Evolutionary conservation across 2,329 filamentous ascomycete genomes (phyloP).

Genomic region (Neofusicoccum sp.): DNA sequence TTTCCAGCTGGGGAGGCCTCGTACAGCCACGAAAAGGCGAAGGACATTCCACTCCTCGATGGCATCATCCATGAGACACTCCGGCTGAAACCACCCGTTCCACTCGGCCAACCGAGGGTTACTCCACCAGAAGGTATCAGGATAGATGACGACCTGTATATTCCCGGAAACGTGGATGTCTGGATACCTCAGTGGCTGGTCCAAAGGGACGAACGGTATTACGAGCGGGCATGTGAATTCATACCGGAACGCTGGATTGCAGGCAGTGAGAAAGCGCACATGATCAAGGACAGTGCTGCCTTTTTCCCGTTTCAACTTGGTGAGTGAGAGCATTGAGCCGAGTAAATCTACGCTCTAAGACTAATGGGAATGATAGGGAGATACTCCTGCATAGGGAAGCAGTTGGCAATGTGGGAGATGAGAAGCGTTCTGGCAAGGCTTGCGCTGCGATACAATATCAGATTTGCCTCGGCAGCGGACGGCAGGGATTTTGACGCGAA

Average conservation of each 20-base stretch:
- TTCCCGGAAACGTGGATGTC: constrained; percentile 31
- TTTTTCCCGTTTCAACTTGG: constrained; percentile 13
- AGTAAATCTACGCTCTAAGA: no score
- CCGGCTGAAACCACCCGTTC: constrained; percentile 41
- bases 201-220: constrained; percentile 26
- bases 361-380: constrained; percentile 52
- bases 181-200: constrained; percentile 32
- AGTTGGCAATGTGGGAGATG: constrained; percentile 67
- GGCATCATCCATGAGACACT: constrained; percentile 43
- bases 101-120: constrained; percentile 36
- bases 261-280: constrained; percentile 29
- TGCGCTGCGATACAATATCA: constrained; percentile 61
- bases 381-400: constrained; percentile 70
- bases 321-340: not conserved
- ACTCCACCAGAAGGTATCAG: constrained; percentile 37
- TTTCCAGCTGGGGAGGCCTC: constrained; percentile 38
- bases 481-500: constrained; percentile 31
- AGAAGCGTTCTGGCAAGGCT: constrained; percentile 60
- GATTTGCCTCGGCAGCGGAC: constrained; percentile 38
- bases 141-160: constrained; percentile 33
- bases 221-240: constrained; percentile 24
- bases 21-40: not conserved
- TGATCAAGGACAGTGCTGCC: constrained; percentile 28
- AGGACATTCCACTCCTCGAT: constrained; percentile 33
- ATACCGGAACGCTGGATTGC: constrained; percentile 33